Percentiles rank a stretch among this genome's conserved stretches.
Conservation (phyloP, 176 grass and related monocot genomes). For the Aegilops speltoides region DNA sequence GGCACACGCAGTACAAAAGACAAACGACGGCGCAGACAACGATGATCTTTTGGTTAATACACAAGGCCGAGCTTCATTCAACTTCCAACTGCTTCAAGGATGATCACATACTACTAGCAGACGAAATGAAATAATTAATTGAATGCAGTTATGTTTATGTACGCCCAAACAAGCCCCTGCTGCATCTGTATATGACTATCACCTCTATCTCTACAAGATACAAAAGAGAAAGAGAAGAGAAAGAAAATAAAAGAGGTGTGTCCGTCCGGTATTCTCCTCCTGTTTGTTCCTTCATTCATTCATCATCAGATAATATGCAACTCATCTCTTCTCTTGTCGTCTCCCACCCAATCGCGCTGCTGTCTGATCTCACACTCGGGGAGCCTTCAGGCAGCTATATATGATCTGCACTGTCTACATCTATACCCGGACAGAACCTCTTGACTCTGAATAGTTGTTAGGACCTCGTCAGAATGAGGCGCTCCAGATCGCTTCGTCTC, state of each 20-base stretch:
- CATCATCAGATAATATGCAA: conserved; percentile 8
- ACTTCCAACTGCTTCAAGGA: background rate
- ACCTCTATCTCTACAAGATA: conserved; percentile 14
- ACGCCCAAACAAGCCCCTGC: conserved; percentile 9
- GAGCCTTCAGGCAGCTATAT: conserved; percentile 23
- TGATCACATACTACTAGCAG: background rate
- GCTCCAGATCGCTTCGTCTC: conserved; percentile 77
- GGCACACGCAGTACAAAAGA: background rate
- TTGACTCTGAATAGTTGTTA: background rate
- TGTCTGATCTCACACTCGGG: background rate
- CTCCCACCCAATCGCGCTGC: background rate
- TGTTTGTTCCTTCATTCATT: background rate
- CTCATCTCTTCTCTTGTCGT: background rate
- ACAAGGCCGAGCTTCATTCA: background rate
- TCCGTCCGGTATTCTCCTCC: background rate
- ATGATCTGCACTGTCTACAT: background rate
- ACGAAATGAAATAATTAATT: conserved; percentile 47
- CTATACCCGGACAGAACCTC: background rate
- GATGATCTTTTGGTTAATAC: background rate
- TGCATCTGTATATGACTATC: conserved; percentile 4
- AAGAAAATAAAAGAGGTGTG: background rate
- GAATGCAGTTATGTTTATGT: conserved; percentile 36
- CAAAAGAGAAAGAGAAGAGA: background rate
- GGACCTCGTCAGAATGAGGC: conserved; percentile 54
- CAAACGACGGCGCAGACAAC: background rate